Evolutionary conservation across 176 grass and related monocot genomes (phyloP), one percentile per base, ranked within the genome.

Genomic region (Oryza rufipogon): DNA sequence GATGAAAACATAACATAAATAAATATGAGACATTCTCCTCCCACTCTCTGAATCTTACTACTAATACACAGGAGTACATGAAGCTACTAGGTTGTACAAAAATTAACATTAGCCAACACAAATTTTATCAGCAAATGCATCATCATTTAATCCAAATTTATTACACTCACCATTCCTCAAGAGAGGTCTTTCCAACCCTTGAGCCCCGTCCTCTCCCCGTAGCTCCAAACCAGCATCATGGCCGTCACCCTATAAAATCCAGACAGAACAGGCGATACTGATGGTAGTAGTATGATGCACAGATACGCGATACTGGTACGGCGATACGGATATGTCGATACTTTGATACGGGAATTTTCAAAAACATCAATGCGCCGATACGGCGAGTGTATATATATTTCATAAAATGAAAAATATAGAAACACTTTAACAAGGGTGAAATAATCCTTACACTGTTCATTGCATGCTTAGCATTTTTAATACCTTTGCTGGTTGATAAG

Each of bases 201-300:
- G 14, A 95, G 20, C 42, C 93, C 91, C 46, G 93, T 95, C 54
- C 86, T 93, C 85, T 98, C 87, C 9, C 91, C 91, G 70, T 98
- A 98, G 30, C 95, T 85, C 93, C 96, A 98, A 12, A 95, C 91
- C 77, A 95, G 88, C 79, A 64, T 86, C 93, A 98, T 98, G 75
- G 96, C 96, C 65, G 91, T 84, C 32, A 95, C 81, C 96, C 96
- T 98, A 88, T 71, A 71, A 74, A 71, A 74, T 85, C 64, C 81
- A 81, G 74, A 33, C 22, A 75, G 65, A 63, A 48, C 81, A 52
- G 1, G 5, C 39, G 70, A 2, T 34, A 34, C 4, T 34, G 34
- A 34, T 34, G 2, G 28, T 28, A 28, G 28, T 28, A 25, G 25
- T 25, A 25, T 28, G 28, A 28, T 28, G 28, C 28, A 28, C 1